These are phyloP conservation scores for Vigna angularis DNA, from an alignment of 306 rosid species.

Conservation along the genomic window DNA sequence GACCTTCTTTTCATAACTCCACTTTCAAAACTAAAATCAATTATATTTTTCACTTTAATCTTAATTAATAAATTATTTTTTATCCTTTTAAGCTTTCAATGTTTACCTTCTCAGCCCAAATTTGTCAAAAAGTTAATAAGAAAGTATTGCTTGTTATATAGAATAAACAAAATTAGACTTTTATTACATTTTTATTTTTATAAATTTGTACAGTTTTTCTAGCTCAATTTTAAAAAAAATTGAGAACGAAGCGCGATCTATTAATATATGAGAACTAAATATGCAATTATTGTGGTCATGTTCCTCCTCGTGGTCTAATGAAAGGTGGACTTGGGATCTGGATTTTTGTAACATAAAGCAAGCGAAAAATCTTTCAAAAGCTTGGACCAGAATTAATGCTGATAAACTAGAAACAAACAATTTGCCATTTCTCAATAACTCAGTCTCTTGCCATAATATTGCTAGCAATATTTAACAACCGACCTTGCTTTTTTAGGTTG, in stretches of 20 bases:
- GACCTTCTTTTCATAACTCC: slow-evolving; percentile 7
- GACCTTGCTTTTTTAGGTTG: background rate
- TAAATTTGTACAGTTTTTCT: background rate
- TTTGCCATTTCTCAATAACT: background rate
- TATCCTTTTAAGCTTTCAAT: background rate
- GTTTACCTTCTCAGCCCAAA: background rate
- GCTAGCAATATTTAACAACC: slow-evolving; percentile 17
- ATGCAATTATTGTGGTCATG: background rate
- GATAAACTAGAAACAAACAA: background rate
- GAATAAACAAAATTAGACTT: background rate
- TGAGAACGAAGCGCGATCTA: background rate
- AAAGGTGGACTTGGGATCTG: background rate
- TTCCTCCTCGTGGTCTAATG: background rate
- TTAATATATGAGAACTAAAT: background rate
- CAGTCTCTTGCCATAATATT: background rate
- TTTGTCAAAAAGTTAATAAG: background rate
- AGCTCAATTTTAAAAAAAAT: background rate
- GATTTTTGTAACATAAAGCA: background rate
- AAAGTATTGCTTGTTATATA: background rate
- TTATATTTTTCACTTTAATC: background rate
- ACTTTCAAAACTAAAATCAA: background rate
- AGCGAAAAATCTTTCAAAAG: slow-evolving; percentile 16
- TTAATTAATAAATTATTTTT: background rate
- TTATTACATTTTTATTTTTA: background rate
- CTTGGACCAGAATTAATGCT: slow-evolving; percentile 19